Evolutionary conservation across 1,284 basidiomycete species (phyloP), one percentile per base, ranked within the genome.

Genomic region (Leccinum pachyderme): DNA sequence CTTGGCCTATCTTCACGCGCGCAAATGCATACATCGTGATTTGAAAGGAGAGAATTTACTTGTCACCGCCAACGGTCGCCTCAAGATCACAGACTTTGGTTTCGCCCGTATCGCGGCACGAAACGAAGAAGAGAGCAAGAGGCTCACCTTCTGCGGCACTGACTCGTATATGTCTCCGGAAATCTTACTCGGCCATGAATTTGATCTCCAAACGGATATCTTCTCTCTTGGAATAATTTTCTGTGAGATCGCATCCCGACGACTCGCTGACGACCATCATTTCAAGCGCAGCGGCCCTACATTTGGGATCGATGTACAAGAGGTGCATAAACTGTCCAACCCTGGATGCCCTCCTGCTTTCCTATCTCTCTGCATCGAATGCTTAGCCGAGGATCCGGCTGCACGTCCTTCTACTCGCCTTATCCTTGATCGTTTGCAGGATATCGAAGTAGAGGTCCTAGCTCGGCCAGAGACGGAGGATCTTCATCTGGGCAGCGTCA

Each of bases 1-100:
- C 0, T 81, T 98, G n/a, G 94, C 95, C 3, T 99, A 98, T 71
- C 85, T 99, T 5, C 96, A 98, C 66, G 95, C 95, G 7, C 83
- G 96, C 39, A 91, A 93, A 68, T 89, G 88, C 70, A 89, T 89
- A 55, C 87, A 89, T 64, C 84, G 86, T 37, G 96, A 99, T 72
- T 81, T 98, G 61, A 99, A 99, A 72, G 94, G 95, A 41, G 95
- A 98, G 74, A 99, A 99, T 67, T 80, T 98, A n/a, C 83, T 98
- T 33, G 87, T 98, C 37, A 98, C 95, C 0, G 78, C 87, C 37
- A 98, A 98, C 67, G 91, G 94, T 28, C 85, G 96, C 47, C 81
- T 98, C 70, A 99, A 98, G 77, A 87, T 98, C 63, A 96, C 94
- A 35, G 96, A 98, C 70, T 98, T 98, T 73, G 95, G 95, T 7